Base-by-base conservation (phyloP, 2,329 filamentous ascomycete species). In the Fusarium paranaense region DNA sequence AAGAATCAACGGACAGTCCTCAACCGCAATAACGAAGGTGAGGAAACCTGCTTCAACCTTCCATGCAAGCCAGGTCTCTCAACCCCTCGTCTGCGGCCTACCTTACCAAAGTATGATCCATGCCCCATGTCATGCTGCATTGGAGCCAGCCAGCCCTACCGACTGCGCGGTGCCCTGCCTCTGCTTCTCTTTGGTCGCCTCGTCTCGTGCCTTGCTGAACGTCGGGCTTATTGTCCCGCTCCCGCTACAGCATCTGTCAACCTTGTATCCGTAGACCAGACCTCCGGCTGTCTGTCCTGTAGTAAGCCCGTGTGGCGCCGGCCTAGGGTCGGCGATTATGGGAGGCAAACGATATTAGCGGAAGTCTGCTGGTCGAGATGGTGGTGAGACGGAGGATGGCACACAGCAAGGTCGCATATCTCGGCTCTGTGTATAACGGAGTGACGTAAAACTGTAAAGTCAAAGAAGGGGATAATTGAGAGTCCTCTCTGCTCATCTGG, bases 311-410 rank as follows among this genome's bases (percentile, higher is more conserved):
- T 73, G 69, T 73, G 66, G 69, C 72, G 72, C 69, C 66, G 72
- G 69, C 66, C 72, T 50, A 63, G 52, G 54, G 69, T 75, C 72
- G 72, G 72, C 25, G 63, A 62, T 61, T 70, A 67, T 68, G 25
- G 20, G 25, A 62, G 59, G 42, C 30, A 22, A 72, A 72, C 33
- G 42, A 58, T 22, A 33, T 57, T 60, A 65, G 54, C 20, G 30
- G 40, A 60, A 67, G 60, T 65, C 57, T 62, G 47, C 22, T 42
- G 18, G 40, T 4, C 22, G 20, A 54, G 61, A 35, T 40, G 64
- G 57, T 62, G 58, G 37, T 56, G 57, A 62, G 47, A 25, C 27
- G 35, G 16, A 32, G 20, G 40, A 50, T 45, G 18, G 30, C 27
- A 66, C 35, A 37, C 27, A 33, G 40, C 30, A 38, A 42, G 40